Evolutionary conservation across 805 yeast genomes (phyloP), one percentile per base, ranked within the genome.

Genomic region (Kodamaea hsintzibuensis): DNA sequence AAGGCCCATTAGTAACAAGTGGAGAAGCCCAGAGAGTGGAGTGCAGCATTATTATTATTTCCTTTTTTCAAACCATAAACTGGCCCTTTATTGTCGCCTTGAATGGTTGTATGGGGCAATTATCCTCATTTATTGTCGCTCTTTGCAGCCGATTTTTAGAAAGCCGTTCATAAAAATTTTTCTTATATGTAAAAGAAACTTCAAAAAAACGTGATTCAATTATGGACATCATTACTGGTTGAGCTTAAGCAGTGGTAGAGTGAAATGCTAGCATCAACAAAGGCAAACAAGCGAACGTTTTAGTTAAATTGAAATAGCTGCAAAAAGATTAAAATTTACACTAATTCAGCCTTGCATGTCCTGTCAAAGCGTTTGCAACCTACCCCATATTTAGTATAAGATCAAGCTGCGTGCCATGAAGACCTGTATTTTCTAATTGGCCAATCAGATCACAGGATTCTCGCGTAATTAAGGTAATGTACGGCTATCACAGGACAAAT

Each of bases 291-390:
- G 7, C 3, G 39, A 35, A 35, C 7, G 6, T 4, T 22, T 22
- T 22, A 22, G 25, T 22, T 22, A 4, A 22, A 22, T 22, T 22
- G 25, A 22, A 42, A 17, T 42, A 18, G 47, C 47, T 43, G 47
- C 47, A 43, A 43, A 43, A 22, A 39, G 17, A n/a, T n/a, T n/a
- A n/a, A n/a, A n/a, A n/a, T n/a, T n/a, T 40, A 25, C 44, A 40
- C 27, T 16, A 19, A 2, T 16, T 40, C 44, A 40, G 44, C 44
- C 44, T 19, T 40, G 44, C 44, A 40, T 39, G 22, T 18, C 35
- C 47, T 25, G 47, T 43, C 47, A 43, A 43, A 42, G 13, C 33
- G 10, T 8, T 30, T 30, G 35, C 35, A 30, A 30, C 17, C 22
- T 17, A 7, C 44, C 25, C 44, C 44, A 12, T 40, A 17, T 16